A percentile compares a stretch with the other conserved stretches of the same genome.
Evolutionary conservation across 1,139 yeast genomes (phyloP).

Genomic region (Debaryomycetaceae sp.): DNA sequence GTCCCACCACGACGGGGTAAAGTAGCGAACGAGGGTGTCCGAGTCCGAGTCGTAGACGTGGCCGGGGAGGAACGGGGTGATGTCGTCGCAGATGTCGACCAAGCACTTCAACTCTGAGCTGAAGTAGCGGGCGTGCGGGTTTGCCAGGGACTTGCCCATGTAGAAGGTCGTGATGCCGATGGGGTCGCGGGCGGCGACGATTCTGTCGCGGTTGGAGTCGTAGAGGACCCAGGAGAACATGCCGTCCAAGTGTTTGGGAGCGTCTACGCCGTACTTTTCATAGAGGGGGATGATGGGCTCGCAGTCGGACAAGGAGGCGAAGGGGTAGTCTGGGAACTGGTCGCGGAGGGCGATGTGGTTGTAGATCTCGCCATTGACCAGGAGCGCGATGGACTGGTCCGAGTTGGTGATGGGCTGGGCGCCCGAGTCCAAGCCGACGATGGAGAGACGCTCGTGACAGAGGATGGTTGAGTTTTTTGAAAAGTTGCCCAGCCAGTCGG

Average conservation of each 20-base stretch:
- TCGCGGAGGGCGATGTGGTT: conserved; percentile 87
- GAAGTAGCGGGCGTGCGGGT: conserved; percentile 72
- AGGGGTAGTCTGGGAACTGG: conserved; percentile 59
- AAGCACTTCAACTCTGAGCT: conserved; percentile 93
- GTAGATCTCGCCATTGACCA: conserved; percentile 97
- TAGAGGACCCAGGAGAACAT: conserved; percentile 94
- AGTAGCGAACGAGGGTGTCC: conserved; percentile 77
- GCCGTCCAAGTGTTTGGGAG: conserved; percentile 91
- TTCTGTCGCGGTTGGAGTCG: conserved; percentile 75
- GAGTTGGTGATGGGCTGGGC: conserved; percentile 90
- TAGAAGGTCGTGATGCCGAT: conserved; percentile 94
- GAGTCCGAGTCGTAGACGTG: conserved; percentile 90
- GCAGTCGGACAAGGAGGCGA: conserved; percentile 87
- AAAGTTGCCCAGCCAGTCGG: conserved; percentile 95
- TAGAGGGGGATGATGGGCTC: conserved; percentile 93
- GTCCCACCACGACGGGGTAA: conserved; percentile 92
- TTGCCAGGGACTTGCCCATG: conserved; percentile 72
- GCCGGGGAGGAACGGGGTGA: conserved; percentile 96
- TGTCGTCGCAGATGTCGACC: conserved; percentile 87
- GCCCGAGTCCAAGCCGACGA: conserved; percentile 91
- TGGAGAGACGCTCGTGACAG: conserved; percentile 92
- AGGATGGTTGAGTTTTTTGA: conserved; percentile 68
- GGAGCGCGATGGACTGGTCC: conserved; percentile 62
- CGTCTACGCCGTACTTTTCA: conserved; percentile 75
- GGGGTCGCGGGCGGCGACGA: conserved; percentile 96